Evolutionary conservation across 495 filamentous ascomycete species (phyloP).

Genomic region (Aspergillus cavernicola): DNA sequence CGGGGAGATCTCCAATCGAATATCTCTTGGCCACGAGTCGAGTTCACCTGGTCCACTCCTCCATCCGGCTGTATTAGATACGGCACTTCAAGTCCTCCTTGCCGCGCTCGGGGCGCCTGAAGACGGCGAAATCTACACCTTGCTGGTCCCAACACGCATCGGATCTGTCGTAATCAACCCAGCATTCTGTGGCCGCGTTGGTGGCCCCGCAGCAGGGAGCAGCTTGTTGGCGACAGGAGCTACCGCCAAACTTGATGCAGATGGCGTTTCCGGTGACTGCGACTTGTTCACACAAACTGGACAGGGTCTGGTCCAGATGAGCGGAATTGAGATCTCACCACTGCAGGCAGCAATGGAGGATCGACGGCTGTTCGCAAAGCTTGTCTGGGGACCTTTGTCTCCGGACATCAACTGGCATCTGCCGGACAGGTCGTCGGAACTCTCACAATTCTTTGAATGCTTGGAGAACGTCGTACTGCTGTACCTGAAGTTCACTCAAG

Average conservation of each 20-base stretch:
- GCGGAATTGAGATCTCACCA: conserved; percentile 1
- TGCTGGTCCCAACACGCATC: neutral
- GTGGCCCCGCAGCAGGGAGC: neutral
- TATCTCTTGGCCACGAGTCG: no score
- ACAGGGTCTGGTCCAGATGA: conserved; percentile 1
- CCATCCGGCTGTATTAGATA: neutral
- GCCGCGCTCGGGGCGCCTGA: neutral
- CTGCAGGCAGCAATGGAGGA: neutral
- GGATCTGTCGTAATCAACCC: neutral
- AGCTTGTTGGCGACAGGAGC: neutral
- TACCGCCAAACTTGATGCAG: neutral
- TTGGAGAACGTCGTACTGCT: no score
- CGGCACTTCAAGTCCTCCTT: neutral
- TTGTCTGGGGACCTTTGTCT: conserved; percentile 3
- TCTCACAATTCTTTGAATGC: no score
- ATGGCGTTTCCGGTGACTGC: neutral
- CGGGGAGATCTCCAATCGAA: neutral
- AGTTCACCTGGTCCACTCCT: neutral
- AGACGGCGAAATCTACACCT: neutral
- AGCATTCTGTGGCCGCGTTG: neutral
- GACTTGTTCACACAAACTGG: neutral
- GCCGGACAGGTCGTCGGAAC: neutral
- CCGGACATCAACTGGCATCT: neutral
- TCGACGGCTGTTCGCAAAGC: conserved; percentile 5
- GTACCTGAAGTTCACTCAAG: neutral